Base-by-base conservation (phyloP, 1,284 basidiomycete genomes). In the Abortiporus biennis region DNA sequence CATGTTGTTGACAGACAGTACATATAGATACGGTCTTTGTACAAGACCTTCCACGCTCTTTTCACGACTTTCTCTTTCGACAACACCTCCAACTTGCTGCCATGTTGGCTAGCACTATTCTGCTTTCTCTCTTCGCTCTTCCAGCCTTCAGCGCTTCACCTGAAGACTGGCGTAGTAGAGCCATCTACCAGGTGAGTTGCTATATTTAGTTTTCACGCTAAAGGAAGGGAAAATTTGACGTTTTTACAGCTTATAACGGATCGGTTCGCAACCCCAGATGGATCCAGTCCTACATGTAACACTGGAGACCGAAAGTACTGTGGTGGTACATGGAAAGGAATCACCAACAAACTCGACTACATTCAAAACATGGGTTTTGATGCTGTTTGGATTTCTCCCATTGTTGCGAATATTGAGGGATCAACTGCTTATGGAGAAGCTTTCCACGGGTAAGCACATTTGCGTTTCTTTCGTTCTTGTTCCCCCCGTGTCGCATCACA, bases 311-410 rank as follows among this genome's bases (percentile, higher is more conserved):
- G 72, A 44, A 70, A 67, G 3, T 86, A 78, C 69, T 88, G 86
- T 50, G 85, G 85, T 17, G 85, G 87, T 3, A 85, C 78, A 9
- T 91, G 85, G 84, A 74, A 78, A 42, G 80, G 80, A 2, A 78
- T 87, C 53, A 74, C 72, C 43, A 70, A 76, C 51, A 85, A 86
- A 57, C 68, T 90, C 36, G 83, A 88, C 59, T 89, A 89, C 59
- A 80, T 89, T 45, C 78, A 87, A 51, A 66, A 74, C 50, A 81
- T 85, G 60, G 86, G 85, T 6, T 85, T 87, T 56, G 85, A 85
- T 38, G 83, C 85, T 51, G 74, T 81, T 39, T 80, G 78, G 78
- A 80, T 79, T 43, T 80, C 76, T 40, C 80, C 80, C 22, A 67
- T 83, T 15, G 76, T 72, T 47, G 71, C 81, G 53, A 88, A 88